phyloP scores from a whole-genome alignment of 306 rosid genomes.

The Hylodesmum podocarpum region DNA sequence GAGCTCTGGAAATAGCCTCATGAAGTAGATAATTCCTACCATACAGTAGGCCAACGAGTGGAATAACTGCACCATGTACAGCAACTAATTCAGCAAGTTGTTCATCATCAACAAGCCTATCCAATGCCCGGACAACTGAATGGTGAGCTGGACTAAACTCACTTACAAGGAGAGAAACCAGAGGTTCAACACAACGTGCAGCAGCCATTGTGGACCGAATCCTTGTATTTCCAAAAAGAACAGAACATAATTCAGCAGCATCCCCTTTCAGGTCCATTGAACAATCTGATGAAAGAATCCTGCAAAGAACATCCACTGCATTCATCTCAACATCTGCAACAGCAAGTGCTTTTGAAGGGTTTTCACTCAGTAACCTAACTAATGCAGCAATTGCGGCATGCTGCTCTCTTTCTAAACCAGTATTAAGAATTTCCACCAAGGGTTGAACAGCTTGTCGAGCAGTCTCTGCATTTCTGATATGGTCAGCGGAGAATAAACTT shows the following conservation, averaged over 20 bases:
- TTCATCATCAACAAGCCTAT: constrained; percentile 96
- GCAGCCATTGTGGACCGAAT: constrained; percentile 97
- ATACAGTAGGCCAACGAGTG: constrained; percentile 90
- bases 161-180: constrained; percentile 92
- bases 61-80: constrained; percentile 96
- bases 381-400: constrained; percentile 97
- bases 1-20: constrained; percentile 94
- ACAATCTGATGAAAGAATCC: constrained; percentile 86
- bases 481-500: constrained; percentile 91
- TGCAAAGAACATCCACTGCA: constrained; percentile 97
- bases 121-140: constrained; percentile 93
- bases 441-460: constrained; percentile 97
- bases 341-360: constrained; percentile 91
- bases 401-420: constrained; percentile 92
- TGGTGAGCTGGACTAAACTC: constrained; percentile 92
- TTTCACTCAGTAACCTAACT: constrained; percentile 92
- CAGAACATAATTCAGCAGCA: constrained; percentile 94
- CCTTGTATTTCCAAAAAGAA: constrained; percentile 93
- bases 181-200: constrained; percentile 96
- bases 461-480: constrained; percentile 86
- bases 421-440: constrained; percentile 95
- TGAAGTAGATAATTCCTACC: constrained; percentile 91
- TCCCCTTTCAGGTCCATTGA: constrained; percentile 97
- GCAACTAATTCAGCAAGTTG: constrained; percentile 96
- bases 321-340: constrained; percentile 98